A percentile compares a stretch with the other conserved stretches of the same genome.
phyloP scores from a whole-genome alignment of 305 asterid species.

The Solanum aculeatissimum region DNA sequence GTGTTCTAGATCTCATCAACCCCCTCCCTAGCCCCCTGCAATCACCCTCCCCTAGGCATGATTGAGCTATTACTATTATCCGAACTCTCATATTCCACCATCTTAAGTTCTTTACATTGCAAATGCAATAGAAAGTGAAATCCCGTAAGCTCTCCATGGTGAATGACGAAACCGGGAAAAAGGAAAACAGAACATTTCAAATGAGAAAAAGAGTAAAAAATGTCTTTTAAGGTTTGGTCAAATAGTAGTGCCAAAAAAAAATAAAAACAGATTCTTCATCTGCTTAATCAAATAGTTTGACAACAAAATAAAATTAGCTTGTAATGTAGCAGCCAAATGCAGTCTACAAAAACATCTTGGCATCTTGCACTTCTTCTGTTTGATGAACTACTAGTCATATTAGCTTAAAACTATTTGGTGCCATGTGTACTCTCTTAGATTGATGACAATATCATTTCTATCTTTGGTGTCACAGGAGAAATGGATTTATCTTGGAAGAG shows the following conservation, averaged over 20 bases:
- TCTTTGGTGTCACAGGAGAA: constrained; percentile 51
- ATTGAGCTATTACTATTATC: background rate
- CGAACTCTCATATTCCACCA: background rate
- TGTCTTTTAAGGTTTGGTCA: background rate
- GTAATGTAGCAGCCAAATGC: background rate
- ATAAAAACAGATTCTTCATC: background rate
- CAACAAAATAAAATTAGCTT: background rate
- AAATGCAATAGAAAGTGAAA: background rate
- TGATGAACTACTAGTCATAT: background rate
- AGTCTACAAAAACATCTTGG: background rate
- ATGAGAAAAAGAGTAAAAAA: background rate
- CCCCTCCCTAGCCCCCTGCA: background rate
- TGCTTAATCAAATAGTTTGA: background rate
- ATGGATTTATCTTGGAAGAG: constrained; percentile 83
- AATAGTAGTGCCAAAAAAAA: background rate
- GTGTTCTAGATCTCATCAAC: background rate
- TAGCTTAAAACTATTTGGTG: background rate
- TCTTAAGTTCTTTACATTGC: background rate
- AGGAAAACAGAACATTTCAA: background rate
- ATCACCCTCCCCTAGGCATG: background rate
- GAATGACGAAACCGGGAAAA: background rate
- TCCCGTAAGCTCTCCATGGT: background rate
- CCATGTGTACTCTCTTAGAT: background rate
- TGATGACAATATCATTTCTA: background rate
- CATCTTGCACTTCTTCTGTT: background rate